Percentiles rank a stretch among this genome's conserved stretches.
phyloP scores from a whole-genome alignment of 768 basidiomycete genomes.

The Tricholoma sp. region DNA sequence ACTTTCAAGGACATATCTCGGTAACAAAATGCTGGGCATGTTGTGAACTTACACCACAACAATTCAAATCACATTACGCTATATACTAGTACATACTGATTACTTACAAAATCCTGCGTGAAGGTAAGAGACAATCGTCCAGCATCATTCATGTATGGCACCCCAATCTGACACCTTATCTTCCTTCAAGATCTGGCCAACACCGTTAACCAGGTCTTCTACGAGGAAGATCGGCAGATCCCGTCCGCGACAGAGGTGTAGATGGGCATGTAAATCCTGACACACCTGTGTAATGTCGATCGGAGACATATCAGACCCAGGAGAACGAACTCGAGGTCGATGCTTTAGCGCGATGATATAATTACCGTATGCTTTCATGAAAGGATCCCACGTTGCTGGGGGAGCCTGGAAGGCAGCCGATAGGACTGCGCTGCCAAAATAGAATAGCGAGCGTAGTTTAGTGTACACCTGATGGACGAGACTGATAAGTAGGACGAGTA shows the following conservation, averaged over 20 bases:
- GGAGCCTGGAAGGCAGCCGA: not conserved
- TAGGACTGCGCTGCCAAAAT: constrained; percentile 1
- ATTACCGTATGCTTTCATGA: constrained; percentile 3
- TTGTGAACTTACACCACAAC: too few relatives aligned
- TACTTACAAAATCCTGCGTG: too few relatives aligned
- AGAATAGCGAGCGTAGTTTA: constrained; percentile 5
- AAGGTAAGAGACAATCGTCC: not conserved
- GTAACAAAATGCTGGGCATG: too few relatives aligned
- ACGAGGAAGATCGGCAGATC: not conserved
- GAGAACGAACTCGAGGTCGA: not conserved
- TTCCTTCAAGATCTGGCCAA: not conserved
- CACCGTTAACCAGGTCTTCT: not conserved
- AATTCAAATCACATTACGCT: too few relatives aligned
- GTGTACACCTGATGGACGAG: constrained; percentile 1
- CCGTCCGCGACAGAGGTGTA: not conserved
- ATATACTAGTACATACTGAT: too few relatives aligned
- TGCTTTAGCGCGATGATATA: constrained; percentile 1
- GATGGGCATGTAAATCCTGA: not conserved
- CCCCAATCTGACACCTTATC: not conserved
- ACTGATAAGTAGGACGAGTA: not conserved
- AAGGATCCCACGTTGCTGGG: not conserved
- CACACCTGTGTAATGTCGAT: not conserved
- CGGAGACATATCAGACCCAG: not conserved
- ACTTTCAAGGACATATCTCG: too few relatives aligned
- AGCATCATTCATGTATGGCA: not conserved